Evolutionary conservation across 345 rosid species (phyloP), one percentile per base, ranked within the genome.

Genomic region (Theobroma cacao): DNA sequence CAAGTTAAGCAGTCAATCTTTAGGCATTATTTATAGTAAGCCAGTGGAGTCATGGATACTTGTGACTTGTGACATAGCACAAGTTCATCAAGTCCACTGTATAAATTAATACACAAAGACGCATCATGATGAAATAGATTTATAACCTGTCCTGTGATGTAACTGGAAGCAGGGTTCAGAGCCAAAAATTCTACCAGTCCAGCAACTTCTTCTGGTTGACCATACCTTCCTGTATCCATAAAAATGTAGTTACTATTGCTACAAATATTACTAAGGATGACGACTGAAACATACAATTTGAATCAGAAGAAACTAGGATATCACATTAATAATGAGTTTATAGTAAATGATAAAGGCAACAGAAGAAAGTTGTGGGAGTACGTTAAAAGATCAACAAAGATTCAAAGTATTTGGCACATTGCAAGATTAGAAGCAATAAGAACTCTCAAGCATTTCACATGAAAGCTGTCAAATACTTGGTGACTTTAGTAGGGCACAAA

Each of bases 141-240:
- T 9, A 62, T 53, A 65, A 96, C 98, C 98, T 92, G 97, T 85
- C 98, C 98, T 14, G 99, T 94, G 58, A 94, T 92, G 88, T 97
- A 96, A 77, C 85, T 84, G 26, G 98, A 92, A 45, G 99, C 94
- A 41, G 98, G 98, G 79, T 85, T 90, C 28, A 92, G 86, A 78
- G 98, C 98, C 87, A 94, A 87, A 85, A 94, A 96, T 86, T 96
- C 98, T 80, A 94, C 99, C 83, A 94, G 86, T 82, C 98, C 98
- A 11, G 98, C 98, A 79, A 97, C 99, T 86, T 94, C 99, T 86
- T 94, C 98, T 1, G 99, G 95, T 85, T 87, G 97, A 67, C 99
- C 99, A 79, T 92, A 97, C 75, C 99, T 87, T 73, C 98, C 99
- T 97, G 92, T 58, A 82, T 64, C 50, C 30, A 80, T 24, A 62